Percentiles rank a stretch among this genome's conserved stretches.
These are phyloP conservation scores for Lipomyces chichibuensis DNA, from an alignment of 805 yeast genomes.

Conservation along the genomic window DNA sequence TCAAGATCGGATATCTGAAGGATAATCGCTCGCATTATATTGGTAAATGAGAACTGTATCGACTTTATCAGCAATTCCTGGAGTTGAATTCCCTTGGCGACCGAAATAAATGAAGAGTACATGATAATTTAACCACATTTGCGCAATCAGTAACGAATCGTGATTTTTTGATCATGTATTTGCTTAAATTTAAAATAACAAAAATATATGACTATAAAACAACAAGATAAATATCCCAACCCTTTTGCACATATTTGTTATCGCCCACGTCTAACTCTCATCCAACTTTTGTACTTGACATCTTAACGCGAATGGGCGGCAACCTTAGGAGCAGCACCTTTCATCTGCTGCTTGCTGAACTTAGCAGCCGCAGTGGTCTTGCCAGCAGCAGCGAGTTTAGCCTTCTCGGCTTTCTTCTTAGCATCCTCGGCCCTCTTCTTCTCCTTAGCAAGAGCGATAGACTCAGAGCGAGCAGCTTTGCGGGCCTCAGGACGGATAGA, in stretches of 20 bases:
- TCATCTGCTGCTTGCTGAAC: slow-evolving; percentile 93
- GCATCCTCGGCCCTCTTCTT: slow-evolving; percentile 83
- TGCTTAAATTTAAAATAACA: slow-evolving; percentile 3
- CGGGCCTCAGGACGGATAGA: slow-evolving; percentile 93
- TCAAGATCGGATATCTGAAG: no score
- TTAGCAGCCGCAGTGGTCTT: slow-evolving; percentile 59
- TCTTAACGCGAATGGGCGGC: slow-evolving; percentile 93
- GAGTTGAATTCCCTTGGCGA: no score
- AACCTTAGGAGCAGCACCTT: slow-evolving; percentile 98
- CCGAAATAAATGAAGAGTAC: no score
- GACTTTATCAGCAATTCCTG: no score
- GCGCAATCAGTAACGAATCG: neutral
- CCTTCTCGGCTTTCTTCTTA: slow-evolving; percentile 93
- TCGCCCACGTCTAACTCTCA: neutral
- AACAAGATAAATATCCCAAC: slow-evolving; percentile 5
- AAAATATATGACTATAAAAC: neutral
- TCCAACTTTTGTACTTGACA: neutral
- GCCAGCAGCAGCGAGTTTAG: slow-evolving; percentile 57
- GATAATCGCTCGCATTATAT: no score
- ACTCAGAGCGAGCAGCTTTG: slow-evolving; percentile 95
- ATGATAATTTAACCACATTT: no score
- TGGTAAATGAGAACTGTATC: no score
- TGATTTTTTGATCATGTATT: neutral
- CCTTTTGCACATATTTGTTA: neutral
- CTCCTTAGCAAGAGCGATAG: slow-evolving; percentile 59